These are phyloP conservation scores for Sporobolomyces pararoseus DNA, from an alignment of 768 basidiomycete species.

Conservation along the genomic window DNA sequence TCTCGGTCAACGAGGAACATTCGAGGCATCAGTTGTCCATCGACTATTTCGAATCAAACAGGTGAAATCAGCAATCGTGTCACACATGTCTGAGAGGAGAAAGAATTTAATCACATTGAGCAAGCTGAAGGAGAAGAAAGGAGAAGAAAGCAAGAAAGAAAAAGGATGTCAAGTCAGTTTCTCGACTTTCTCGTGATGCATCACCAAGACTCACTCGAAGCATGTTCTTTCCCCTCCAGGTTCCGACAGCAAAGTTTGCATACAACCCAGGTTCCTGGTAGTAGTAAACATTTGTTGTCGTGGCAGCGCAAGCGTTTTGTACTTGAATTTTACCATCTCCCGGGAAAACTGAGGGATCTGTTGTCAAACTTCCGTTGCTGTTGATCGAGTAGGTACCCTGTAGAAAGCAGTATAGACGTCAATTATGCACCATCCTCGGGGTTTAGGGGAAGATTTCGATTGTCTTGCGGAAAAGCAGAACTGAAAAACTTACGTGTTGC, in stretches of 20 bases:
- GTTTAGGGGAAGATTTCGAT: neutral
- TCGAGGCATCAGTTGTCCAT: slow-evolving; percentile 72
- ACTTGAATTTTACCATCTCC: slow-evolving; percentile 66
- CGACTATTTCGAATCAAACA: slow-evolving; percentile 47
- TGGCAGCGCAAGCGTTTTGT: slow-evolving; percentile 81
- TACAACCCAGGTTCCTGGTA: slow-evolving; percentile 73
- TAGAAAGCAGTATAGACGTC: neutral
- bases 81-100: no score
- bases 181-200: neutral
- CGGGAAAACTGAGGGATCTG: slow-evolving; percentile 59
- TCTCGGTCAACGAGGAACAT: slow-evolving; percentile 54
- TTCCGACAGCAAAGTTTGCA: slow-evolving; percentile 65
- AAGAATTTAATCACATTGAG: no score
- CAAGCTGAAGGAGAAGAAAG: slow-evolving; percentile 57
- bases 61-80: neutral
- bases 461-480: neutral
- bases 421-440: no score
- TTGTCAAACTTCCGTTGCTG: slow-evolving; percentile 71
- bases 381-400: slow-evolving; percentile 62
- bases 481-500: slow-evolving; percentile 57
- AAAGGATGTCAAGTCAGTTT: neutral
- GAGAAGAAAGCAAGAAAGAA: neutral
- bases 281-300: slow-evolving; percentile 73
- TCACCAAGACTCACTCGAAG: slow-evolving; percentile 51
- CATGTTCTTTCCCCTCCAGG: slow-evolving; percentile 55